Percentiles rank a stretch among this genome's conserved stretches.
Evolutionary conservation across 225 moss, liverwort and hornwort species (phyloP).

Genomic region (Pseudisothecium myosuroides): DNA sequence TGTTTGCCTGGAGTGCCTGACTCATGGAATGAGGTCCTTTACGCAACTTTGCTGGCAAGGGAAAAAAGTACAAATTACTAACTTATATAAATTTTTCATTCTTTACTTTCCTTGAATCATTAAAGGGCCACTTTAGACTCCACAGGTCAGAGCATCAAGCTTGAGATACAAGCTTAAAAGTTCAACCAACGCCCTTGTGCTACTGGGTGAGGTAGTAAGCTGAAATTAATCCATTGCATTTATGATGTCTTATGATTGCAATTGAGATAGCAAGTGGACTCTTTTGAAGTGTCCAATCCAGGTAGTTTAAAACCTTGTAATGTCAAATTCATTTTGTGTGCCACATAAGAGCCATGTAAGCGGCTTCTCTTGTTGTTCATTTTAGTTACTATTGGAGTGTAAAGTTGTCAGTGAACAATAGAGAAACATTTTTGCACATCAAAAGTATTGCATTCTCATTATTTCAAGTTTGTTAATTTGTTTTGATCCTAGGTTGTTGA

Average conservation of each 20-base stretch:
- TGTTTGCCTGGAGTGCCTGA: constrained; percentile 46
- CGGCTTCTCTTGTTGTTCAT: not conserved
- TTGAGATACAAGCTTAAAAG: not conserved
- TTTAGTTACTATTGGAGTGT: not conserved
- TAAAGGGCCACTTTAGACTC: not conserved
- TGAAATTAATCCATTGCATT: not conserved
- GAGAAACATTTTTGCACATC: not conserved
- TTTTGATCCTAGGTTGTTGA: not conserved
- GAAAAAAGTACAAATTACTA: not conserved
- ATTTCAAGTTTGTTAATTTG: too few species aligned
- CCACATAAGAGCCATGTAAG: not conserved
- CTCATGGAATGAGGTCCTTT: constrained; percentile 32
- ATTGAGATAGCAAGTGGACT: not conserved
- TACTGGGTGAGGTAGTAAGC: not conserved
- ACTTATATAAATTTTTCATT: not conserved
- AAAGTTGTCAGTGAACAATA: not conserved
- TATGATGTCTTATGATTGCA: not conserved
- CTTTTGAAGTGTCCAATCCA: not conserved
- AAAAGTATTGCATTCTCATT: not conserved
- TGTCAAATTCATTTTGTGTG: not conserved
- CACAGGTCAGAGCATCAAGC: not conserved
- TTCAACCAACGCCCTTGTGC: not conserved
- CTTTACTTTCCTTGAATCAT: not conserved
- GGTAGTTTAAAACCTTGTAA: not conserved
- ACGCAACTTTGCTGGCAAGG: constrained; percentile 10